Base-by-base conservation (phyloP, 331 rosid species). In the Prunus yedoensis region DNA sequence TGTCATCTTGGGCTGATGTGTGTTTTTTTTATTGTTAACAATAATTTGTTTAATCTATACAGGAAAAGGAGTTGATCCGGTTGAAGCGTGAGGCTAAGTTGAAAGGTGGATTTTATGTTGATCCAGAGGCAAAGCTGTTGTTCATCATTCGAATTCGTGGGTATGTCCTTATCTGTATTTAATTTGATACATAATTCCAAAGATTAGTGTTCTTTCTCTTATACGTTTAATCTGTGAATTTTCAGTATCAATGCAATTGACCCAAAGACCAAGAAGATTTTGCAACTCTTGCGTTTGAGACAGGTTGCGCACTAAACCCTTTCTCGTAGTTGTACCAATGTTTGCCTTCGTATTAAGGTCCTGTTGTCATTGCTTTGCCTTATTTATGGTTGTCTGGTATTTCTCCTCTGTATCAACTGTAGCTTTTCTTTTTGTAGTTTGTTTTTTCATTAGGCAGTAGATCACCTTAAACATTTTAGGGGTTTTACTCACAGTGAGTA, bases 101-200 rank as follows among this genome's bases (percentile, higher is more conserved):
- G 78, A 90, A 90, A 52, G 98, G 98, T 56, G 97, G 98, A 20
- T 94, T 91, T 70, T 94, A 94, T 84, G 98, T 94, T 16, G 96
- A 91, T 28, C 97, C 95, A 3, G 97, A 94, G 74, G 93, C 97
- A 3, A 94, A 91, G 84, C 91, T 91, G 10, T 79, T 94, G 80
- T 94, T 91, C 18, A 90, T 92, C 8, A 50, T 94, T 50, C 94
- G 92, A 45, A 94, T 94, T 25, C 92, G 97, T n/a, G 99, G 99
- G 99, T 94, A 79, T 71, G 97, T 85, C 5, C 11, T 9, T 53
- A 0, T 49, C 21, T n/a, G 56, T 43, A 8, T 1, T 4, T 2
- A 51, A 53, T 2, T 5, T 0, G 0, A 14, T 20, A 1, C 4
- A 11, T 61, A 18, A 6, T 0, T 17, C 8, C 1, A 2, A 45